phyloP scores from a whole-genome alignment of 2,329 filamentous ascomycete genomes.

The Cytospora piceae region DNA sequence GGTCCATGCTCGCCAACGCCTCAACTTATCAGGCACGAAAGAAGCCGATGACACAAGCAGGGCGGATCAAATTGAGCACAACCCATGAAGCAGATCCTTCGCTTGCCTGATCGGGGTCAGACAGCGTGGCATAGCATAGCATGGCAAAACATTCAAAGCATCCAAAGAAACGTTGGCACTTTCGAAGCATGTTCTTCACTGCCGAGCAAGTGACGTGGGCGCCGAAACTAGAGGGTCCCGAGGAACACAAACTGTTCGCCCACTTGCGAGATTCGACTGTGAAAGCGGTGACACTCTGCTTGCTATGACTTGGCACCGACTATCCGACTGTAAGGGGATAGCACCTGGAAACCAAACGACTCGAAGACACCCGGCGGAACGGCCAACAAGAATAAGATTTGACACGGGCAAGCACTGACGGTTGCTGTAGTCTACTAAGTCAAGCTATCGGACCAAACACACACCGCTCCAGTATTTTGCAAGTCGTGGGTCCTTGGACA shows the following conservation, averaged over 20 bases:
- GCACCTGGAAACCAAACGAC: neutral
- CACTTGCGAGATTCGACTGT: neutral
- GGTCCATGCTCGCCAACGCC: neutral
- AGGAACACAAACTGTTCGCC: neutral
- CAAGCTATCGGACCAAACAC: neutral
- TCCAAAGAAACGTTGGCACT: neutral
- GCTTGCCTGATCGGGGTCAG: neutral
- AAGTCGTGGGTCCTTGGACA: neutral
- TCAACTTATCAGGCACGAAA: neutral
- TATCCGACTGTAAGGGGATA: neutral
- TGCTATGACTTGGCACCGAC: neutral
- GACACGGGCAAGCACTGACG: neutral
- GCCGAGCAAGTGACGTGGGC: constrained; percentile 1
- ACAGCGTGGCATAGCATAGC: constrained; percentile 5
- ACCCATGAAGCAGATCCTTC: neutral
- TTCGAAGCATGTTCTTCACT: neutral
- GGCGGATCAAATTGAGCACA: neutral
- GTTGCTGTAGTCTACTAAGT: neutral
- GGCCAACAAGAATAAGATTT: neutral
- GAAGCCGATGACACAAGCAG: neutral
- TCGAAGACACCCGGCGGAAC: neutral
- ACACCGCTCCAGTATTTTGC: neutral
- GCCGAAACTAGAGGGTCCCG: neutral
- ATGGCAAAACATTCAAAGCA: neutral
- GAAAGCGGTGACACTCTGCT: neutral